These are phyloP conservation scores for Aspergillus clavatus DNA, from an alignment of 2,329 filamentous ascomycete species.

Conservation along the genomic window DNA sequence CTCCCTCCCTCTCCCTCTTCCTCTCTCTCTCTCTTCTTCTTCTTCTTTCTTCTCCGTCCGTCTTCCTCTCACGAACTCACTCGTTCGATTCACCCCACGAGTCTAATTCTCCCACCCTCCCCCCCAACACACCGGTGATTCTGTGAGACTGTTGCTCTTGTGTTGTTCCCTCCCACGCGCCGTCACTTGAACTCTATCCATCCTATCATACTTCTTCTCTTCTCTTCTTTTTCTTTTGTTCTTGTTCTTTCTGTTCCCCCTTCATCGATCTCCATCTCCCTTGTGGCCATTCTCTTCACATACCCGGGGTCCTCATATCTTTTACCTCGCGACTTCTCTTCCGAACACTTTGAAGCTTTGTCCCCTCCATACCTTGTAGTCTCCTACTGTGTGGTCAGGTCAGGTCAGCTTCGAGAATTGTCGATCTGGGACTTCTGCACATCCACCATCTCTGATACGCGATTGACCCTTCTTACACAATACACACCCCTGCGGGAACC, in stretches of 20 bases:
- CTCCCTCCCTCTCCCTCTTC: slow-evolving; percentile 4
- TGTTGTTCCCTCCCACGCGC: not conserved
- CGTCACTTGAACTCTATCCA: slow-evolving; percentile 3
- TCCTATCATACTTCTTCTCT: slow-evolving; percentile 21
- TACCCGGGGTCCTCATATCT: slow-evolving; percentile 6
- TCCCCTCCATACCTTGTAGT: slow-evolving; percentile 7
- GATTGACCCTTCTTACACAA: slow-evolving; percentile 4
- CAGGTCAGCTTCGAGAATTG: slow-evolving; percentile 11
- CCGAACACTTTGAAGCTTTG: slow-evolving; percentile 5
- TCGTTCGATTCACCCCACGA: not conserved
- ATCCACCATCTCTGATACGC: slow-evolving; percentile 7
- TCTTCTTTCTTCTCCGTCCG: no score
- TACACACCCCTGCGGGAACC: not conserved
- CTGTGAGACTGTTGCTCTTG: not conserved
- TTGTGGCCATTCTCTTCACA: slow-evolving; percentile 11
- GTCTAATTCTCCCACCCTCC: not conserved
- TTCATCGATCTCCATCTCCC: slow-evolving; percentile 15
- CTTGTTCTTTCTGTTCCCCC: slow-evolving; percentile 18
- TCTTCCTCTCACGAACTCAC: no score
- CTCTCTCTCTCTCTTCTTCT: slow-evolving; percentile 6
- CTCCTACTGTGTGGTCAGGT: slow-evolving; percentile 5
- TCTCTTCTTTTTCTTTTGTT: slow-evolving; percentile 17
- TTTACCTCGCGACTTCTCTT: slow-evolving; percentile 9
- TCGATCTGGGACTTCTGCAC: slow-evolving; percentile 19
- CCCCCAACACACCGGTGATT: no score